These are phyloP conservation scores for Mesembryanthemum crystallinum DNA, from an alignment of 148 eudicot species.

Conservation along the genomic window DNA sequence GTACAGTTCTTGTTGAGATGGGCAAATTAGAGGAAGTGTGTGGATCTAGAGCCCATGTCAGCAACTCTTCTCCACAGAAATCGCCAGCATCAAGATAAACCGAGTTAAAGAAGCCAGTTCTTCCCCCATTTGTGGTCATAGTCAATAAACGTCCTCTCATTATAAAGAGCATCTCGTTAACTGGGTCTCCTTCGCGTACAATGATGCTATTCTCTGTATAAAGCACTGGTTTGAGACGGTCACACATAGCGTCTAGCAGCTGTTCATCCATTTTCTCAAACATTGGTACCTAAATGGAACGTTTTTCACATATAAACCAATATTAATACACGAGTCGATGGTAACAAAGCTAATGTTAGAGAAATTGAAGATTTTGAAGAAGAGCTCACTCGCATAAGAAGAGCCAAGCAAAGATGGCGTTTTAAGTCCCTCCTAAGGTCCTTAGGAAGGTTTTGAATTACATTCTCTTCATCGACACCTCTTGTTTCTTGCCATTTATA, in stretches of 20 bases:
- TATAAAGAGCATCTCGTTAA: conserved; percentile 67
- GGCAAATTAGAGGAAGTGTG: conserved; percentile 54
- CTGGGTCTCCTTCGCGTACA: conserved; percentile 72
- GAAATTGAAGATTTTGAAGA: neutral
- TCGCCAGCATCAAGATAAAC: conserved; percentile 50
- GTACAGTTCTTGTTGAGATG: conserved; percentile 61
- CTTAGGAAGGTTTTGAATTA: conserved; percentile 62
- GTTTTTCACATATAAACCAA: no score
- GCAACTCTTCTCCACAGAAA: conserved; percentile 79
- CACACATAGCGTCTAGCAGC: conserved; percentile 65
- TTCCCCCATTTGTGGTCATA: conserved; percentile 74
- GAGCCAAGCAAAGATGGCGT: conserved; percentile 66
- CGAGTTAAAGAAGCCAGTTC: conserved; percentile 65
- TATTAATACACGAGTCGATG: neutral
- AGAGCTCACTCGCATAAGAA: conserved; percentile 51
- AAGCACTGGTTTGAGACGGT: conserved; percentile 57
- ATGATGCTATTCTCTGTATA: conserved; percentile 56
- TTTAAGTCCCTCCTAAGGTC: conserved; percentile 72
- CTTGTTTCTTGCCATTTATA: conserved; percentile 74
- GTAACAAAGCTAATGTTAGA: neutral
- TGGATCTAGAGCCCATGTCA: conserved; percentile 77
- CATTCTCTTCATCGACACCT: conserved; percentile 63
- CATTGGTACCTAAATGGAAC: conserved; percentile 57
- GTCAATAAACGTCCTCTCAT: conserved; percentile 59
- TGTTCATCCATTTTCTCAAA: conserved; percentile 64